These are phyloP conservation scores for Metrosideros polymorpha DNA, from an alignment of 441 rosid species.

Conservation along the genomic window DNA sequence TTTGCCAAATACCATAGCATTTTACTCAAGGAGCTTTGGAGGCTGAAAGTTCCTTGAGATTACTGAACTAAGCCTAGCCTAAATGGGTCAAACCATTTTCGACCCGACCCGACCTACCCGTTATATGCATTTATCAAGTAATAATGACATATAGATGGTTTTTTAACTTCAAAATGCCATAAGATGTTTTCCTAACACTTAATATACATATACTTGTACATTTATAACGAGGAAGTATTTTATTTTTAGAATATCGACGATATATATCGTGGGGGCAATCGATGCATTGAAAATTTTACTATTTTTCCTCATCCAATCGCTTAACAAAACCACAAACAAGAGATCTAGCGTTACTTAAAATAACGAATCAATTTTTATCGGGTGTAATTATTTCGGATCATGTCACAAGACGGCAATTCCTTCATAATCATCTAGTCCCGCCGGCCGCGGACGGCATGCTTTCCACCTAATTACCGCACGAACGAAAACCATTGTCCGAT, in stretches of 20 bases:
- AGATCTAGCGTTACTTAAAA: background rate
- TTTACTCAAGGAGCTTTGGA: too few species aligned
- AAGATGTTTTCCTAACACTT: too few species aligned
- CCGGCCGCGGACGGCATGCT: fast-evolving
- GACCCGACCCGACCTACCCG: too few species aligned
- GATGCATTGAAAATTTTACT: background rate
- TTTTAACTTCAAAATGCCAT: too few species aligned
- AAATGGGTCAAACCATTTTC: too few species aligned
- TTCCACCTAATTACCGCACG: too few species aligned
- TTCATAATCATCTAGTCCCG: background rate
- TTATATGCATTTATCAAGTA: too few species aligned
- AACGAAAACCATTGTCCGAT: background rate
- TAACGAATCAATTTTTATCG: background rate
- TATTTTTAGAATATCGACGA: background rate
- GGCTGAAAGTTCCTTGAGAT: too few species aligned
- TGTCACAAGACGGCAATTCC: fast-evolving
- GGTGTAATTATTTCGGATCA: background rate
- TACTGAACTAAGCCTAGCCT: too few species aligned
- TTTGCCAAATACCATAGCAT: too few species aligned
- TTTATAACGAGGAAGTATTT: background rate
- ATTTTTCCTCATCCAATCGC: background rate
- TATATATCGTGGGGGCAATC: background rate
- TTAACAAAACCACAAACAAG: background rate
- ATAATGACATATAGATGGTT: too few species aligned
- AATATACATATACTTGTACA: background rate